Evolutionary conservation across 2,329 filamentous ascomycete genomes (phyloP), one percentile per base, ranked within the genome.

Genomic region (Calonectria hongkongensis): DNA sequence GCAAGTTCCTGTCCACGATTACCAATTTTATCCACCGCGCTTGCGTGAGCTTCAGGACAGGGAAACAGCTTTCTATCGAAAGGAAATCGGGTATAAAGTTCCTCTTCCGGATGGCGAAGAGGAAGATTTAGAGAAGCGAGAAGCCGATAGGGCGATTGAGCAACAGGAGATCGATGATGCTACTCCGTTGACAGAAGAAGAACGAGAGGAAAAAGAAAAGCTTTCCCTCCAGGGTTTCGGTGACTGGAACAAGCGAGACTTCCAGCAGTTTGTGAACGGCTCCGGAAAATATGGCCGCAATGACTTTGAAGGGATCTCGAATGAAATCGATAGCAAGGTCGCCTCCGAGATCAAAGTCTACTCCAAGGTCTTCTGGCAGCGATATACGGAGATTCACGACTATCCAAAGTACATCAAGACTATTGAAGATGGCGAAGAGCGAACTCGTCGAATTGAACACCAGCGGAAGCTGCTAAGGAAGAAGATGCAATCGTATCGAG

Each of bases 401-500:
- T 98, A 95, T 84, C 89, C 91, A 78, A 98, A 98, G 86, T 94
- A 97, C 80, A 90, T 99, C 81, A 92, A 93, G 77, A 92, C 95
- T 43, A 97, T 99, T 77, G 96, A 98, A 79, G 93, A 96, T 74
- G 97, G 97, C 56, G 97, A 99, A 83, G 95, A 98, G 82, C 94
- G 95, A 75, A 92, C 94, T 70, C 92, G 94, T 68, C 96, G 96
- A 84, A 94, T 96, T 72, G 94, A 97, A 77, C 94, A 98, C 82
- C 96, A 98, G 84, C 94, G 95, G 74, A 96, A 97, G 85, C 93
- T 98, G 87, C 90, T 99, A 68, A 92, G 93, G 75, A 97, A 96
- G 90, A 99, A 99, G 90, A 94, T 99, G 90, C 91, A 93, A 79
- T 95, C 97, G 88, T 98, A 98, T 83, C 94, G 97, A n/a, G 96